phyloP scores from a whole-genome alignment of 1,284 basidiomycete genomes.

The Gomphus sp. region DNA sequence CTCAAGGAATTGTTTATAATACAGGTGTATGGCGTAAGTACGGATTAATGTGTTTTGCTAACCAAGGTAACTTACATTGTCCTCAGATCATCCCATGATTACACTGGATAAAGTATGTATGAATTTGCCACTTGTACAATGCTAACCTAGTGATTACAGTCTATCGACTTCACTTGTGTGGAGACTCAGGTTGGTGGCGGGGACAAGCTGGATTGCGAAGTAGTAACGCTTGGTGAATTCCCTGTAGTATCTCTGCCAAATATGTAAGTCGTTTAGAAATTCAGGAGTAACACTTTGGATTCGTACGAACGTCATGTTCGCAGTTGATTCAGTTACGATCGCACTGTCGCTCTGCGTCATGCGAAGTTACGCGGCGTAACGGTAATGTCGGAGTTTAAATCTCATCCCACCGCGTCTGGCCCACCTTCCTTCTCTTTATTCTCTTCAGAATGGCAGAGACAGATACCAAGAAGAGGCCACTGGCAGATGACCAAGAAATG shows the following conservation, averaged over 20 bases:
- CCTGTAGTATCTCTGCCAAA: background rate
- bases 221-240: constrained; percentile 43
- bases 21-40: constrained; percentile 82
- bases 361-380: no score
- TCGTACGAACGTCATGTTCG: background rate
- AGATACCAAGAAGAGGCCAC: constrained; percentile 7
- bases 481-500: constrained; percentile 4
- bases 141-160: constrained; percentile 26
- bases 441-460: constrained; percentile 2
- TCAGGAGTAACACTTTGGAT: background rate
- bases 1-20: constrained; percentile 80
- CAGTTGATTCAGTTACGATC: background rate
- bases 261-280: background rate
- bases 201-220: constrained; percentile 65
- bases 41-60: background rate
- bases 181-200: constrained; percentile 81
- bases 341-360: no score
- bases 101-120: constrained; percentile 57
- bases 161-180: constrained; percentile 72
- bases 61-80: background rate
- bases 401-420: background rate
- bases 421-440: background rate
- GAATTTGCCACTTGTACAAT: background rate
- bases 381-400: background rate
- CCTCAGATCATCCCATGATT: constrained; percentile 75